phyloP scores from a whole-genome alignment of 202 grass and related monocot species.

The Alloteropsis angusta region DNA sequence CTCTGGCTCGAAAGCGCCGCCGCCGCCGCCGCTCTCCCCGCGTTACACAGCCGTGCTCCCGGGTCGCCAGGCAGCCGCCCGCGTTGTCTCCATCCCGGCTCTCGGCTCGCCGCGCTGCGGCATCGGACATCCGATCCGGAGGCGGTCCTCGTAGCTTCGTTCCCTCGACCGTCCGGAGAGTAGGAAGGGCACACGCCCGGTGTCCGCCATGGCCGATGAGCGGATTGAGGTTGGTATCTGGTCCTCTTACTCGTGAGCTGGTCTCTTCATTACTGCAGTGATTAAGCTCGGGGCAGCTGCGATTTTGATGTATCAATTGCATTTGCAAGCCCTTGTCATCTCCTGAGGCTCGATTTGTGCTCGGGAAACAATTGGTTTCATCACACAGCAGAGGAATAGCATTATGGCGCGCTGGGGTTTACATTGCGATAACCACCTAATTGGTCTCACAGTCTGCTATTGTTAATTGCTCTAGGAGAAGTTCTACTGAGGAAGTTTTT shows the following conservation, averaged over 20 bases:
- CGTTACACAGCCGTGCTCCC: neutral
- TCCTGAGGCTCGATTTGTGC: neutral
- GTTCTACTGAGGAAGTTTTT: neutral
- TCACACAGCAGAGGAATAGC: neutral
- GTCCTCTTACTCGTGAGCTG: neutral
- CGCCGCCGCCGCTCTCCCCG: neutral
- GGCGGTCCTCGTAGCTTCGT: neutral
- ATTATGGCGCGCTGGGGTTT: neutral
- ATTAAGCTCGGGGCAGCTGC: neutral
- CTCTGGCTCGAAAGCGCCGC: neutral
- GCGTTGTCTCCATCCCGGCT: neutral
- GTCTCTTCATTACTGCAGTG: neutral
- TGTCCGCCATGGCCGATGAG: neutral
- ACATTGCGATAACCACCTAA: neutral
- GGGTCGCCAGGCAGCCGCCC: neutral
- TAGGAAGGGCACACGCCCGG: neutral
- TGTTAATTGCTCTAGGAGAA: neutral
- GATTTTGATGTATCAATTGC: neutral
- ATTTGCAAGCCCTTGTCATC: neutral
- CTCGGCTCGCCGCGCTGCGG: neutral
- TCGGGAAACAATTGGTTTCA: neutral
- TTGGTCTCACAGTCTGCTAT: neutral
- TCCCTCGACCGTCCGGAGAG: neutral
- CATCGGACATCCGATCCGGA: neutral
- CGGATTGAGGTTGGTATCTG: neutral